Conservation (phyloP, 2,329 filamentous ascomycete species). For the Monilinia fructigena region DNA sequence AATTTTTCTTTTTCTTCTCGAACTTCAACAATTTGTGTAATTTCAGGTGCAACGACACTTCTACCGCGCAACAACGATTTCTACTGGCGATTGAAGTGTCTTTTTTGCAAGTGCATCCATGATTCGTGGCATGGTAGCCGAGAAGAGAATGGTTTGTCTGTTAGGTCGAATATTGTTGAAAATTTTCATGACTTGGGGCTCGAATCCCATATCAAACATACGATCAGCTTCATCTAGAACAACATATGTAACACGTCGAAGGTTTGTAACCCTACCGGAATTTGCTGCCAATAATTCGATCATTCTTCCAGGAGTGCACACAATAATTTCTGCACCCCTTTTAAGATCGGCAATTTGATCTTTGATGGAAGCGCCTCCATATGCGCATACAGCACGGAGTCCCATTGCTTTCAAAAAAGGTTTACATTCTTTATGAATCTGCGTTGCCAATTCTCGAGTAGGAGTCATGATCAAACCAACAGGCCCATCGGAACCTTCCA, state of each 20-base stretch:
- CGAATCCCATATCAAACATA: conserved; percentile 99
- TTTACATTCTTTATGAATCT: conserved; percentile 93
- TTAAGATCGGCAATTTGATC: conserved; percentile 97
- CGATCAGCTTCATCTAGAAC: conserved; percentile 96
- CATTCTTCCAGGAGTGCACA: conserved; percentile 91
- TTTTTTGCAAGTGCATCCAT: conserved; percentile 91
- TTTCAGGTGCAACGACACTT: conserved; percentile 84
- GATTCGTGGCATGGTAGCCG: conserved; percentile 90
- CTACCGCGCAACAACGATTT: conserved; percentile 90
- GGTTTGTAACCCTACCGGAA: conserved; percentile 87
- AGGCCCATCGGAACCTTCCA: conserved; percentile 83
- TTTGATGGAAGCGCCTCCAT: conserved; percentile 92
- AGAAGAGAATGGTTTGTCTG: conserved; percentile 92
- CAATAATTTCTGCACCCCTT: conserved; percentile 89
- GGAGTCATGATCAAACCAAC: conserved; percentile 89
- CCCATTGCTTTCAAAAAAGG: conserved; percentile 87
- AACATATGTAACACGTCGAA: conserved; percentile 85
- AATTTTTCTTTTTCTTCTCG: conserved; percentile 82
- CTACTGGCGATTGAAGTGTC: conserved; percentile 77
- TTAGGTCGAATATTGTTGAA: conserved; percentile 88
- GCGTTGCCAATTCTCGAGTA: conserved; percentile 87
- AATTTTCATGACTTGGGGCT: conserved; percentile 97
- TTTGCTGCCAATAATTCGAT: conserved; percentile 95
- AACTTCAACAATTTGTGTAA: conserved; percentile 90
- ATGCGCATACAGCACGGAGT: conserved; percentile 85